Base-by-base conservation (phyloP, 768 basidiomycete genomes). In the Boletus sp. region DNA sequence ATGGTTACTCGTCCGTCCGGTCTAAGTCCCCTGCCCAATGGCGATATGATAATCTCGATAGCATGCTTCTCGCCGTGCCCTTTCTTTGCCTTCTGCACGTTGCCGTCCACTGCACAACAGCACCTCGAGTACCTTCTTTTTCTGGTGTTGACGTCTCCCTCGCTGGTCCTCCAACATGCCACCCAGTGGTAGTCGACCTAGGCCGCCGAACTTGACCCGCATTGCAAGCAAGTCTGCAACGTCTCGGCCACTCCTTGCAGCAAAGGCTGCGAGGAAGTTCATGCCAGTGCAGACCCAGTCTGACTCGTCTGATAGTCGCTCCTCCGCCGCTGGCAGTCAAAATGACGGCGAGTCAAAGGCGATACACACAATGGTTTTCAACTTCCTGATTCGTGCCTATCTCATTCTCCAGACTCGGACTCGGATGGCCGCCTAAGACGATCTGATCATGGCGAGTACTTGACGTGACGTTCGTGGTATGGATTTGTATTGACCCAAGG, bases 181-280 rank as follows among this genome's bases (percentile, higher is more conserved):
- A 45, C 55, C 49, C 43, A 44, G n/a, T n/a, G n/a, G n/a, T n/a
- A n/a, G 17, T 32, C 61, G 37, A 52, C 32, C 51, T 17, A 40
- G 37, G 21, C 30, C 39, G 2, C 35, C 48, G 8, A 42, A 30
- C 41, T 39, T 15, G 42, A 32, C 4, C 19, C 44, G 33, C 19
- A 27, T 21, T 8, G 39, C 17, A 10, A 23, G 40, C 40, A 60
- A 60, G 29, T 35, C 53, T 34, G 14, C 40, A 11, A 15, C 32
- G 32, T 35, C 43, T 40, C 29, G 38, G 6, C 37, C 32, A 38
- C 46, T 10, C 27, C 30, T 53, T 32, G 8, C n/a, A 35, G 5
- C 37, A 9, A 67, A 55, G 50, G 60, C 57, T 14, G 64, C 63
- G 14, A 61, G 65, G 39, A 66, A 57, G 42, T 11, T 51, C 13